Evolutionary conservation across 306 rosid species (phyloP), one percentile per base, ranked within the genome.

Genomic region (Arachis hypogaea): DNA sequence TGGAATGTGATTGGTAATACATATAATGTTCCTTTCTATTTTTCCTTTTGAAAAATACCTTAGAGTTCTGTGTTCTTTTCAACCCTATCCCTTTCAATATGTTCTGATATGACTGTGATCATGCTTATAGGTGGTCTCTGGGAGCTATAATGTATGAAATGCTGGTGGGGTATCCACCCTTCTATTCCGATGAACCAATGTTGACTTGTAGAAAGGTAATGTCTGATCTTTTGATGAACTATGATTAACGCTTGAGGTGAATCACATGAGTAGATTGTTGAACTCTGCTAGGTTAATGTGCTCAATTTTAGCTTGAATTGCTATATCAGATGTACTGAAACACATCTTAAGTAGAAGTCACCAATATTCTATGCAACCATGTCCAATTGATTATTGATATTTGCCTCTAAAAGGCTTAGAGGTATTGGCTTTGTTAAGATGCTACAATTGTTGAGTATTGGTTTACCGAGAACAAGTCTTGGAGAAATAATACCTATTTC

Each of bases 131-230:
- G 99, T 95, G 99, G 99, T 95, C 99, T 47, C 85, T 95, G 59
- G 99, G 99, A 56, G 99, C 98, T 63, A 90, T 95, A 70, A 95
- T 95, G 99, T 95, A 90, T 78, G 99, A 95, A 88, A 95, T 95
- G 99, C 91, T 95, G 14, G 99, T 95, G 69, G 99, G 99, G 33
- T 95, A 80, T 83, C 99, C 99, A 4, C 99, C 99, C 50, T 95
- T 95, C 81, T 92, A 95, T 79, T 90, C 99, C 14, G 99, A 95
- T 83, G 98, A 95, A 74, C 99, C 99, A 8, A 88, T 92, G 96
- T 76, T 90, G 80, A 95, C 99, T 75, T 95, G 99, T 78, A 86
- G 98, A 85, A 95, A 95, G 99, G 99, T 95, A 86, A 84, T 69
- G 38, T 68, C 18, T 46, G 5, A 49, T 40, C 30, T 70, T 51